Conservation (phyloP, 306 rosid species). For the Begonia loranthoides region DNA sequence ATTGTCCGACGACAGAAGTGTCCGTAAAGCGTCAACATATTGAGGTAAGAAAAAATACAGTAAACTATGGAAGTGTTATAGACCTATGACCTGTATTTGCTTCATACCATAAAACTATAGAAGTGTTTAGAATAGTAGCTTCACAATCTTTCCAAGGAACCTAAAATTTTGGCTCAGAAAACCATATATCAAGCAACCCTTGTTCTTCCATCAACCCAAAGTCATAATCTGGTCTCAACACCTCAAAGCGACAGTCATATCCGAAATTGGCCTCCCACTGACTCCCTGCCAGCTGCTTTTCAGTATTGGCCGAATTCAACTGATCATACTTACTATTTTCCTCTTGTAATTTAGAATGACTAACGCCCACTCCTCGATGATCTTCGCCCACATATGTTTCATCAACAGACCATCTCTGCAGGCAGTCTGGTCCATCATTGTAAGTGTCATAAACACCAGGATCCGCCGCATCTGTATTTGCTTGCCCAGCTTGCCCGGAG, state of each 20-base stretch:
- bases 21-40: no score
- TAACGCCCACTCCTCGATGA: no score
- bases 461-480: not conserved
- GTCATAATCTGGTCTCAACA: constrained; percentile 45
- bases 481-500: no score
- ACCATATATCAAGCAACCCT: constrained; percentile 32
- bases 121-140: not conserved
- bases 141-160: not conserved
- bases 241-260: constrained; percentile 22
- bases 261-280: constrained; percentile 16
- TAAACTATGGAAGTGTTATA: no score
- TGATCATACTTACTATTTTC: no score
- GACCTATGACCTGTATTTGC: no score
- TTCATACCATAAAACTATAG: no score
- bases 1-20: no score
- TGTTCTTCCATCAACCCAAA: constrained; percentile 47
- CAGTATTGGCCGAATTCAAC: no score
- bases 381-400: not conserved
- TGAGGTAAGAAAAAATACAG: no score
- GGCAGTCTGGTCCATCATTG: not conserved
- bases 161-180: constrained; percentile 8
- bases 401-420: constrained; percentile 4
- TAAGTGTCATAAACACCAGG: constrained; percentile 1
- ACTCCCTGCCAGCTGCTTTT: no score
- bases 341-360: no score